phyloP scores from a whole-genome alignment of 2,329 filamentous ascomycete species.

The Escovopsis weberi region DNA sequence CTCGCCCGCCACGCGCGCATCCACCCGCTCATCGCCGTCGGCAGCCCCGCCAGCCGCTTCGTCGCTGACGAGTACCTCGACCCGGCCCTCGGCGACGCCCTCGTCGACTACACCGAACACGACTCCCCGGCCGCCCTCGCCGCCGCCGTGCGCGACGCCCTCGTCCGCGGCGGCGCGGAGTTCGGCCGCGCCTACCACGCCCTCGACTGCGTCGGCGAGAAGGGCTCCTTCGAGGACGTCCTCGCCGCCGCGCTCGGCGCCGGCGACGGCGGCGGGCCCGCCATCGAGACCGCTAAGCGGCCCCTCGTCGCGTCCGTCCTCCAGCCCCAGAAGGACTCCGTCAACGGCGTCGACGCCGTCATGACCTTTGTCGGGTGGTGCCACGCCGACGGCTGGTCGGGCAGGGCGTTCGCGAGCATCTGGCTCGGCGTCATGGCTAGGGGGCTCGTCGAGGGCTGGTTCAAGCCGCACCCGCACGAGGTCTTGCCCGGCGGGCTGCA shows the following conservation, averaged over 20 bases:
- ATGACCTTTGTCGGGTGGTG: not conserved
- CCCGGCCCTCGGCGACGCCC: constrained; percentile 7
- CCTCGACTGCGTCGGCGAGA: constrained; percentile 4
- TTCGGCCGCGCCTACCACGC: constrained; percentile 1
- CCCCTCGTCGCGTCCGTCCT: not conserved
- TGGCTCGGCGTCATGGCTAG: not conserved
- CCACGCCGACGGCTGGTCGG: not conserved
- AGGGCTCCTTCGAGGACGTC: not conserved
- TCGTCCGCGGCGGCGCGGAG: not conserved
- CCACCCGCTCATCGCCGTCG: constrained; percentile 43
- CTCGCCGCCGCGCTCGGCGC: not conserved
- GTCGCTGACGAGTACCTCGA: constrained; percentile 6
- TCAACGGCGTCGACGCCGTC: not conserved
- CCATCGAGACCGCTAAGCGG: not conserved
- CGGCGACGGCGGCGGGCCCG: not conserved
- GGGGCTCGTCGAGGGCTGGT: constrained; percentile 7
- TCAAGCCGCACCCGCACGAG: constrained; percentile 5
- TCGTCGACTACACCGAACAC: constrained; percentile 9
- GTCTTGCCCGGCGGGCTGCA: constrained; percentile 6
- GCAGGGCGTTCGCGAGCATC: not conserved
- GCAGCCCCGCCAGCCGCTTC: constrained; percentile 21
- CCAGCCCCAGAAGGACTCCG: not conserved
- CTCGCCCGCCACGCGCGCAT: constrained; percentile 35
- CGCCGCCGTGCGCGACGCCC: not conserved
- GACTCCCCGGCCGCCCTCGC: constrained; percentile 4